Conservation (phyloP, 2,329 filamentous ascomycete genomes). For the Neopestalotiopsis sp. region DNA sequence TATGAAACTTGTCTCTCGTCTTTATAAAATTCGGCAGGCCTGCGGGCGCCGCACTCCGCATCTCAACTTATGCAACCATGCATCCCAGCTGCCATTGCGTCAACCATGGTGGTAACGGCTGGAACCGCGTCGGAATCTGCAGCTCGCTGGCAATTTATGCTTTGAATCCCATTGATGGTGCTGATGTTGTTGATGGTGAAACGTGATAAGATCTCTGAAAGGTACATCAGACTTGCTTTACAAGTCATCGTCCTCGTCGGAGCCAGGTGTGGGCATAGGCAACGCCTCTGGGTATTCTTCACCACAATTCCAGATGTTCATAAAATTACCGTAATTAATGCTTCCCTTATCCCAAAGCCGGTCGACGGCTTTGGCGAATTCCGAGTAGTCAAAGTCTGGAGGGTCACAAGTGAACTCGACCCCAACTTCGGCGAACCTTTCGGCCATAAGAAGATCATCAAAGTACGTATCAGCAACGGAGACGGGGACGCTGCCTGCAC, state of each 20-base stretch:
- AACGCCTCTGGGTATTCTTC: neutral
- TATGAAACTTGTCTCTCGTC: too few species aligned
- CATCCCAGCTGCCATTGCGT: too few species aligned
- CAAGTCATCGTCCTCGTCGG: neutral
- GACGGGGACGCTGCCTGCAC: neutral
- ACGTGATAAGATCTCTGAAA: too few species aligned
- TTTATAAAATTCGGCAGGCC: too few species aligned
- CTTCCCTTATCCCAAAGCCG: neutral
- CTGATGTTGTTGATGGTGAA: too few species aligned
- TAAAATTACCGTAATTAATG: neutral
- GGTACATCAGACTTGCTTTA: neutral
- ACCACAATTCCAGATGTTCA: too few species aligned
- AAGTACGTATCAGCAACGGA: neutral
- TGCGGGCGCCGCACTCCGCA: too few species aligned
- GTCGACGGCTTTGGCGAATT: neutral
- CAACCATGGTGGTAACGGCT: too few species aligned
- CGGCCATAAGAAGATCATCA: neutral
- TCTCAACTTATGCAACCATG: too few species aligned
- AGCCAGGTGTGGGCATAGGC: neutral
- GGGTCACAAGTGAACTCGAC: neutral
- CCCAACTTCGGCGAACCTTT: neutral
- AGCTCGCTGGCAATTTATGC: too few species aligned
- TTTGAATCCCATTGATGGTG: too few species aligned
- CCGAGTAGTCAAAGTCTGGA: neutral
- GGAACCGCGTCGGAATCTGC: too few species aligned